Evolutionary conservation across 805 yeast species (phyloP), one percentile per base, ranked within the genome.

Genomic region (Metschnikowia chrysomelidarum): DNA sequence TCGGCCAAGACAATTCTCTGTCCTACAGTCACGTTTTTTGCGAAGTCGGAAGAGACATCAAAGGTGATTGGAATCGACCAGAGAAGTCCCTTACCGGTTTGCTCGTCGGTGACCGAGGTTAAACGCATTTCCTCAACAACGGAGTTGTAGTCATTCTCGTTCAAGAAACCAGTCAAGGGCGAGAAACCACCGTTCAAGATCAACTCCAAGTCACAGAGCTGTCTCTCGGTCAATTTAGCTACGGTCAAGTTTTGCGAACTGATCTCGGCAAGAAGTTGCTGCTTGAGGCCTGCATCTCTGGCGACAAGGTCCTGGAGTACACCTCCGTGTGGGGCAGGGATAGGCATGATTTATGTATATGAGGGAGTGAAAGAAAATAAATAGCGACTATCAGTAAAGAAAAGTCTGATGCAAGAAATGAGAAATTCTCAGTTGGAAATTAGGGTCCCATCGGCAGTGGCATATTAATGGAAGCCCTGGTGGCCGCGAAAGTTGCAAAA

Each of bases 1-100:
- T 89, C 97, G 41, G 79, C 75, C 49, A 89, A 72, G 19, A 78
- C 83, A 22, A 88, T 62, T 55, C 85, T 77, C 35, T 82, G 76
- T 32, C 85, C 84, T 8, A 66, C 60, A 26, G 65, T 40, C 43
- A 75, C 65, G 32, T 56, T 44, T 27, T 67, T 58, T 34, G 83
- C 69, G 38, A 74, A 68, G 10, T 59, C 51, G 46, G 69, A 64
- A 36, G 75, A 60, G 3, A 88, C 85, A 57, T 89, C 98, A 39
- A 91, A 69, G 36, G 87, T 88, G 61, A 89, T 89, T 34, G 98
- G 98, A 54, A 89, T 87, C 14, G 96, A 77, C 89, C 95, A 89
- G 46, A 89, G 71, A 36, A 79, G 67, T 13, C 96, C 96, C 47
- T 64, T 57, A 12, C 69, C 69, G 16, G 57, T 36, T 4, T 45